Evolutionary conservation across 805 yeast species (phyloP).

Genomic region (Kodamaea fukazawae): DNA sequence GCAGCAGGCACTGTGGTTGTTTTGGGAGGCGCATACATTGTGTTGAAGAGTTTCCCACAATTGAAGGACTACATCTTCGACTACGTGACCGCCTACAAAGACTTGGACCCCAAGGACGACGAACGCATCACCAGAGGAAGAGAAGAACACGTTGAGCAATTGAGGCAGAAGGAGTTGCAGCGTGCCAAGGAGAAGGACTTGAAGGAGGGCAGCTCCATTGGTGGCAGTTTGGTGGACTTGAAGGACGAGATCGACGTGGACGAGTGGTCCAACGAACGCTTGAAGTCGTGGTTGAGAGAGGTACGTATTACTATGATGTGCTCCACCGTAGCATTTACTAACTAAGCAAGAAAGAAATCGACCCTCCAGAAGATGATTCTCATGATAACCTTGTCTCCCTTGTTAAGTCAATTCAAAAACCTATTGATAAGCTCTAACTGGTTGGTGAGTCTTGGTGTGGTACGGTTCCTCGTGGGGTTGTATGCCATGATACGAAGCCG

Average conservation of each 20-base stretch:
- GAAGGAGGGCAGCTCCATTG: neutral
- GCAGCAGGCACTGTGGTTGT: slow-evolving; percentile 39
- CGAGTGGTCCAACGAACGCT: slow-evolving; percentile 35
- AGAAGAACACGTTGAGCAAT: slow-evolving; percentile 7
- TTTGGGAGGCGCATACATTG: slow-evolving; percentile 40
- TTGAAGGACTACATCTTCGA: slow-evolving; percentile 27
- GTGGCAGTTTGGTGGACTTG: slow-evolving; percentile 8
- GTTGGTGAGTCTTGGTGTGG: slow-evolving; percentile 17
- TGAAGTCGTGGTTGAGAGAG: slow-evolving; percentile 35
- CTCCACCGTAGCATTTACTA: slow-evolving; percentile 15
- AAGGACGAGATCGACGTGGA: slow-evolving; percentile 25
- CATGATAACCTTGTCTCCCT: slow-evolving; percentile 46
- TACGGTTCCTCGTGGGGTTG: slow-evolving; percentile 8
- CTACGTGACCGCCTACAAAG: slow-evolving; percentile 20
- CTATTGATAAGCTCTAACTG: slow-evolving; percentile 19
- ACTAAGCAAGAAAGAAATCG: slow-evolving; percentile 43
- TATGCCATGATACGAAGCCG: slow-evolving; percentile 2
- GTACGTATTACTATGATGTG: slow-evolving; percentile 34
- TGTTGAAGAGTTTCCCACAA: slow-evolving; percentile 52
- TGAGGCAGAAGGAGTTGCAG: slow-evolving; percentile 9
- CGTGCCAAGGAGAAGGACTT: neutral
- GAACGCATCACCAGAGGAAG: slow-evolving; percentile 8
- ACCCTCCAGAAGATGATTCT: slow-evolving; percentile 45
- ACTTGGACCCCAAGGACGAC: slow-evolving; percentile 12
- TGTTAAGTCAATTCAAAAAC: slow-evolving; percentile 41